Evolutionary conservation across 306 rosid species (phyloP).

Genomic region (Gillenia trifoliata): DNA sequence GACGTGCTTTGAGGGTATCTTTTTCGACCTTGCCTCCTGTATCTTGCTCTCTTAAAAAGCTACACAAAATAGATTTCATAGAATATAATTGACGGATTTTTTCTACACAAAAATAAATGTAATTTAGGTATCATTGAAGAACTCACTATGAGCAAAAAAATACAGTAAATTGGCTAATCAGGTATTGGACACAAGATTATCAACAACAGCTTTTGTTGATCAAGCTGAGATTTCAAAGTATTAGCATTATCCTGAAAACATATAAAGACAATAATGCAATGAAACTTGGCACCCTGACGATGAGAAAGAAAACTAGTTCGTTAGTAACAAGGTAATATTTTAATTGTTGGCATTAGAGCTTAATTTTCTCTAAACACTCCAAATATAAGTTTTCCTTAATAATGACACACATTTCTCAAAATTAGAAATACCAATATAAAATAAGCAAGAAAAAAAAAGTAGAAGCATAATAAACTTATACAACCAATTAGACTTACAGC

Average conservation of each 20-base stretch:
- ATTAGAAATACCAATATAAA: not conserved
- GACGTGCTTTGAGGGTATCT: constrained; percentile 92
- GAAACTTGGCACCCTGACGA: not conserved
- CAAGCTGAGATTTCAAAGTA: constrained; percentile 83
- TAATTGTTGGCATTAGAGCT: not conserved
- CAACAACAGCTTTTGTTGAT: constrained; percentile 93
- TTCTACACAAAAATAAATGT: not conserved
- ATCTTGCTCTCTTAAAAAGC: constrained; percentile 96
- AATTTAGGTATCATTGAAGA: not conserved
- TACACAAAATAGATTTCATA: constrained; percentile 29
- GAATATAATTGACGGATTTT: not conserved
- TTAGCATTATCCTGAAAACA: constrained; percentile 85
- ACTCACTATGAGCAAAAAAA: not conserved
- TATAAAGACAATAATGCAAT: constrained; percentile 11
- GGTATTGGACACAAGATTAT: constrained; percentile 85
- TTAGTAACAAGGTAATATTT: not conserved
- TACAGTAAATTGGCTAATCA: constrained; percentile 38
- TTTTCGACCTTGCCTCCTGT: constrained; percentile 88
- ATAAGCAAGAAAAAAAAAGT: not conserved
- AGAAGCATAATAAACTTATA: not conserved
- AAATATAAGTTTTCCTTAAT: not conserved
- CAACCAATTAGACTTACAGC: constrained; percentile 43
- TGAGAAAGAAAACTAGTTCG: not conserved
- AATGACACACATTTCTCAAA: not conserved
- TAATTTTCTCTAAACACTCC: not conserved